A percentile compares a stretch with the other conserved stretches of the same genome.
Evolutionary conservation across 2,329 filamentous ascomycete genomes (phyloP).

Genomic region (Penicillium sp.): DNA sequence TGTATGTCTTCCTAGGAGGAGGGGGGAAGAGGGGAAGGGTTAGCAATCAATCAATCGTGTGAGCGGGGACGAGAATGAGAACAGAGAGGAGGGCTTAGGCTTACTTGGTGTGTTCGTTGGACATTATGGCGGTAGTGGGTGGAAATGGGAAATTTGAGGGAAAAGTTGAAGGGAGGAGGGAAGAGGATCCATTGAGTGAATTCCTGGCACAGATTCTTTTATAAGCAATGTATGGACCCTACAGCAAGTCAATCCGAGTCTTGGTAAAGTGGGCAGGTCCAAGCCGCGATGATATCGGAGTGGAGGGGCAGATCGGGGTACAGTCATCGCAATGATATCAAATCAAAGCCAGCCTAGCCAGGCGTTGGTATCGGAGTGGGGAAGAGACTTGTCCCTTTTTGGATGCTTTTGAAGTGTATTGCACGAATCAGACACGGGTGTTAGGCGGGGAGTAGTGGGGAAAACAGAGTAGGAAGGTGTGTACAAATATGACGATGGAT

Average conservation of each 20-base stretch:
- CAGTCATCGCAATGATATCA: neutral
- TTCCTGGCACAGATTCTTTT: constrained; percentile 11
- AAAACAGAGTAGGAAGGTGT: neutral
- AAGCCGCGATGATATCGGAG: constrained; percentile 32
- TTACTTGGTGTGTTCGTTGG: constrained; percentile 34
- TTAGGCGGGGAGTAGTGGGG: neutral
- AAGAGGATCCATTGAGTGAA: neutral
- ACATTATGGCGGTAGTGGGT: constrained; percentile 25
- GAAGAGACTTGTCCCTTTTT: neutral
- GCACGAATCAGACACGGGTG: neutral
- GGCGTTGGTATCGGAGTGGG: neutral
- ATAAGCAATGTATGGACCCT: constrained; percentile 12
- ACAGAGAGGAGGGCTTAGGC: neutral
- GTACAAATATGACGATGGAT: no score
- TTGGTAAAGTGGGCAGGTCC: constrained; percentile 33
- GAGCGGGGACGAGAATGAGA: neutral
- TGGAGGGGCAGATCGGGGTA: constrained; percentile 12
- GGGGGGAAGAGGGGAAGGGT: neutral
- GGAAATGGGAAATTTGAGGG: neutral
- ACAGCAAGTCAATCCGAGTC: neutral
- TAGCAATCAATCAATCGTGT: neutral
- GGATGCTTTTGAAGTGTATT: neutral
- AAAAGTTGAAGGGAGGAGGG: neutral
- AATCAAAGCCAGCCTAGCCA: neutral
- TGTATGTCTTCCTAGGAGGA: constrained; percentile 49